Evolutionary conservation across 2,329 filamentous ascomycete species (phyloP).

Genomic region (Teratosphaeria viscida): DNA sequence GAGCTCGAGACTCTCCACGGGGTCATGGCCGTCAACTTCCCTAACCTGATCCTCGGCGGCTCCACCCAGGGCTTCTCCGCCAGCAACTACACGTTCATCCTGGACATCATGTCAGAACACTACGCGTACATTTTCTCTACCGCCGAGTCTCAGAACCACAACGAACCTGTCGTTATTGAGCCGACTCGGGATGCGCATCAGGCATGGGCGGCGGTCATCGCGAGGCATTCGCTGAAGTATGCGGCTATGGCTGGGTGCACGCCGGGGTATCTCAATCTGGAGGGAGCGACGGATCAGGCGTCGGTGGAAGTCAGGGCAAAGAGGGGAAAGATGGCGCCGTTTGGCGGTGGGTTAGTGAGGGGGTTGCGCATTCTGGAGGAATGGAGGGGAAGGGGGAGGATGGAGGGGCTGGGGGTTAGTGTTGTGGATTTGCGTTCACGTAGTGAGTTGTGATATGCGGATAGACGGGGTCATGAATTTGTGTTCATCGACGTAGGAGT

Average conservation of each 20-base stretch:
- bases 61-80: slow-evolving; percentile 31
- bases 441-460: too few relatives aligned
- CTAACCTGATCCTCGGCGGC: slow-evolving; percentile 44
- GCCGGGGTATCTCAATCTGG: neutral
- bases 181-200: slow-evolving; percentile 38
- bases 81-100: slow-evolving; percentile 29
- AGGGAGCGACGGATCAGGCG: neutral
- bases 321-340: neutral
- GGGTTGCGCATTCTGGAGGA: neutral
- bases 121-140: slow-evolving; percentile 35
- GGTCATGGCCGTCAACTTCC: slow-evolving; percentile 38
- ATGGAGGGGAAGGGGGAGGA: neutral
- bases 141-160: slow-evolving; percentile 15
- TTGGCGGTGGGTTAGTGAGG: neutral
- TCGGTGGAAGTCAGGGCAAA: neutral
- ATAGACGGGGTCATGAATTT: too few relatives aligned
- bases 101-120: slow-evolving; percentile 32
- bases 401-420: neutral
- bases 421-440: neutral
- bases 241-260: slow-evolving; percentile 35
- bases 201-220: slow-evolving; percentile 34
- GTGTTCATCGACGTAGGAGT: too few relatives aligned
- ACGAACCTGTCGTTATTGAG: slow-evolving; percentile 29
- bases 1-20: slow-evolving; percentile 46
- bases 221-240: slow-evolving; percentile 32